A percentile compares a stretch with the other conserved stretches of the same genome.
Conservation (phyloP, 495 filamentous ascomycete genomes). For the Chaetomium cochliodes region DNA sequence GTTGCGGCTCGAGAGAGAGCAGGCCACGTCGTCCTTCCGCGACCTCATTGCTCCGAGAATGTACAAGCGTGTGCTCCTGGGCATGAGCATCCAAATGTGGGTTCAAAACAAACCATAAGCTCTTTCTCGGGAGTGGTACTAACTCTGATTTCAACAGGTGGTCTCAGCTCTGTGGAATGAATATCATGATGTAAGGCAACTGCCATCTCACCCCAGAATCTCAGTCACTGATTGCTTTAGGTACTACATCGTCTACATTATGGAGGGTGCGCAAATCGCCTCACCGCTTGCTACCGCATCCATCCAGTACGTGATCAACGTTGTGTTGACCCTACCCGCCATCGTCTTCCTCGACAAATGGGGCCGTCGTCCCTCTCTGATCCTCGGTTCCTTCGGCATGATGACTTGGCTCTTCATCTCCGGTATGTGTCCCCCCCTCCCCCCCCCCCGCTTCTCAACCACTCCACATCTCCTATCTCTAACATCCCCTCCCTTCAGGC, state of each 20-base stretch:
- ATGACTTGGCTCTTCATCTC: slow-evolving; percentile 69
- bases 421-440: slow-evolving; percentile 54
- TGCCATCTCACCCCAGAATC: too few species aligned
- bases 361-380: slow-evolving; percentile 70
- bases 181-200: slow-evolving; percentile 58
- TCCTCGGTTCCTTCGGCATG: slow-evolving; percentile 75
- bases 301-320: slow-evolving; percentile 78
- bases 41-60: slow-evolving; percentile 63
- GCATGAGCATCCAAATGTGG: slow-evolving; percentile 71
- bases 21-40: slow-evolving; percentile 54
- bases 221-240: too few species aligned
- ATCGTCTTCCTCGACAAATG: slow-evolving; percentile 75
- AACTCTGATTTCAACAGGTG: slow-evolving; percentile 29
- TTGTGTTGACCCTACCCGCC: slow-evolving; percentile 61
- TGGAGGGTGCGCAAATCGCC: slow-evolving; percentile 63
- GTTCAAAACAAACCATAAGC: not conserved
- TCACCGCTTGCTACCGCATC: slow-evolving; percentile 67
- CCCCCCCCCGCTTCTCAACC: slow-evolving; percentile 8
- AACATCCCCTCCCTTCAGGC: slow-evolving; percentile 39
- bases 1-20: slow-evolving; percentile 60
- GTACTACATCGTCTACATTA: slow-evolving; percentile 72
- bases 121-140: not conserved
- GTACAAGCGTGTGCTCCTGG: slow-evolving; percentile 65
- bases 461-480: too few species aligned
- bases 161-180: slow-evolving; percentile 73